A percentile compares a stretch with the other conserved stretches of the same genome.
These are phyloP conservation scores for Penicillium sp. DNA, from an alignment of 2,329 filamentous ascomycete species.

Conservation along the genomic window DNA sequence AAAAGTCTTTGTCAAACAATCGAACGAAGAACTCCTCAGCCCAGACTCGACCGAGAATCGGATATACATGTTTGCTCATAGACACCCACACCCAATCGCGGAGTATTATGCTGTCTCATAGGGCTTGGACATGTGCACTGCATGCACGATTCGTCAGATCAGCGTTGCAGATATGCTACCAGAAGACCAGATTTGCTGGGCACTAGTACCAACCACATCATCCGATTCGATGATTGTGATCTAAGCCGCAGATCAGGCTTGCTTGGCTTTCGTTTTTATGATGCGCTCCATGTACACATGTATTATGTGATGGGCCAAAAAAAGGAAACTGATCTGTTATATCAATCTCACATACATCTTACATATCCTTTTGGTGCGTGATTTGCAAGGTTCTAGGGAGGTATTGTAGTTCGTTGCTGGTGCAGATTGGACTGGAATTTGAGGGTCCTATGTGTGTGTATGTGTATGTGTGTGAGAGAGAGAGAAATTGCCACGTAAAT, in stretches of 20 bases:
- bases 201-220: not conserved
- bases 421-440: not conserved
- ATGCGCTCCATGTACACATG: not conserved
- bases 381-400: not conserved
- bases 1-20: constrained; percentile 2
- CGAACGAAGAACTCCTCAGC: constrained; percentile 1
- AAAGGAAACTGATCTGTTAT: not conserved
- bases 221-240: constrained; percentile 16
- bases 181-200: not conserved
- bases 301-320: not conserved
- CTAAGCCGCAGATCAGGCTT: not conserved
- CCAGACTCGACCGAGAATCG: not conserved
- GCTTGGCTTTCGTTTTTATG: not conserved
- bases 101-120: not conserved
- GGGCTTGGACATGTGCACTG: constrained; percentile 4
- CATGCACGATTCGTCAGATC: constrained; percentile 10
- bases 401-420: not conserved
- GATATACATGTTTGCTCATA: not conserved
- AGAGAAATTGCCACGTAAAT: not conserved
- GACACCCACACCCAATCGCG: not conserved
- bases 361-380: not conserved
- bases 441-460: not conserved
- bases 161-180: constrained; percentile 4
- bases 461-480: too few species aligned
- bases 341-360: not conserved